Evolutionary conservation across 2,329 filamentous ascomycete species (phyloP).

Genomic region (Pseudogymnoascus sp.): DNA sequence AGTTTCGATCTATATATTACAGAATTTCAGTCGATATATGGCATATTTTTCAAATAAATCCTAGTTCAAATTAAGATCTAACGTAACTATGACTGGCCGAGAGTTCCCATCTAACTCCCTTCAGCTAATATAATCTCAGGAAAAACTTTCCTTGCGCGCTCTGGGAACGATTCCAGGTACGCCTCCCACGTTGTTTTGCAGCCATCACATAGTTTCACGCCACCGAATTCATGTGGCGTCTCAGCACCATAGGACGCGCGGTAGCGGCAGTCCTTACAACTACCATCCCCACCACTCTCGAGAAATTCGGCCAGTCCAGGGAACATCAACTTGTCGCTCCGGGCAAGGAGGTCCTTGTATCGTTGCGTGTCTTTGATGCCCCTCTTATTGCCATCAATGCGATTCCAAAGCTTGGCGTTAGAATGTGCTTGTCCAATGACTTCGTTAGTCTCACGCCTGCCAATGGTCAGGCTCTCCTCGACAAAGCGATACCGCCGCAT

Average conservation of each 20-base stretch:
- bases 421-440: slow-evolving; percentile 20
- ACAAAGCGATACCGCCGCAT: slow-evolving; percentile 30
- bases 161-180: neutral
- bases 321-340: slow-evolving; percentile 16
- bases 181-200: too few species aligned
- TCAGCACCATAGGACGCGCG: too few species aligned
- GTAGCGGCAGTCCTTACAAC: too few species aligned
- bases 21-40: neutral
- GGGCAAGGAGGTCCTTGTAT: slow-evolving; percentile 12
- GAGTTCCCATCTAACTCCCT: neutral
- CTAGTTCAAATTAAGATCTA: neutral
- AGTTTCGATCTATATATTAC: neutral
- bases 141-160: neutral
- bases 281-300: slow-evolving; percentile 1
- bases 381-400: slow-evolving; percentile 16
- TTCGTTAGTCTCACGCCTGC: slow-evolving; percentile 20
- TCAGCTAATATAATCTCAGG: neutral
- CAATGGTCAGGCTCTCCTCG: slow-evolving; percentile 27
- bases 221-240: too few species aligned
- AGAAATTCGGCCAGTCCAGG: slow-evolving; percentile 13
- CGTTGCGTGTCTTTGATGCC: slow-evolving; percentile 2
- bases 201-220: too few species aligned
- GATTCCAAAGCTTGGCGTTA: slow-evolving; percentile 30
- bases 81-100: neutral
- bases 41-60: neutral